Evolutionary conservation across 2,329 filamentous ascomycete genomes (phyloP).

Genomic region (Alternaria gansuensis): DNA sequence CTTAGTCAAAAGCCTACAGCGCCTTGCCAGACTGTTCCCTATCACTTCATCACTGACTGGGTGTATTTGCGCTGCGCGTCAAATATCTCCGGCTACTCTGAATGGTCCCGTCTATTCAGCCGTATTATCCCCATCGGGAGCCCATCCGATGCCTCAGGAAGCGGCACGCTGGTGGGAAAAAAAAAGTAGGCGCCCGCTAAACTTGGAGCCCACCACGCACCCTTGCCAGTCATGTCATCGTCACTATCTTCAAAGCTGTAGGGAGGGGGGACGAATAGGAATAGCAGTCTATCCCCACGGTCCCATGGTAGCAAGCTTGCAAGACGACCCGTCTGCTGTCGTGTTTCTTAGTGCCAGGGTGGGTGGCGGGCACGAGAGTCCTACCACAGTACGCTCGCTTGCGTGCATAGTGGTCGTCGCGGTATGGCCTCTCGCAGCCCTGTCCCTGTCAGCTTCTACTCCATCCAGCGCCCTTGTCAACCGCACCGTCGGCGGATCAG

Average conservation of each 20-base stretch:
- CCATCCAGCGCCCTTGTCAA: conserved; percentile 34
- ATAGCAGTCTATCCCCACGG: conserved; percentile 25
- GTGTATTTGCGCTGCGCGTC: conserved; percentile 33
- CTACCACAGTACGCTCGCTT: conserved; percentile 40
- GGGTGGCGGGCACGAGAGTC: conserved; percentile 34
- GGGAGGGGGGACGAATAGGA: conserved; percentile 26
- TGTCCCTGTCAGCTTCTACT: conserved; percentile 32
- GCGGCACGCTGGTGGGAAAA: conserved; percentile 30
- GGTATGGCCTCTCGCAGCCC: conserved; percentile 23
- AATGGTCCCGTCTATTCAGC: conserved; percentile 47
- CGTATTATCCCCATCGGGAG: conserved; percentile 51
- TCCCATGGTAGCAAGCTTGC: conserved; percentile 21
- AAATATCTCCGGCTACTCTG: conserved; percentile 46
- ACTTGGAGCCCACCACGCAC: conserved; percentile 36
- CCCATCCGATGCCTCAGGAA: conserved; percentile 45
- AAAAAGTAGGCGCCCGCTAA: conserved; percentile 52
- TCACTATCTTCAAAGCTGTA: conserved; percentile 15
- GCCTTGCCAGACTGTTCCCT: conserved; percentile 34
- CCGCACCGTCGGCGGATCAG: conserved; percentile 43
- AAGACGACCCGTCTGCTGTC: conserved; percentile 33
- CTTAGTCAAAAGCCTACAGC: conserved; percentile 36
- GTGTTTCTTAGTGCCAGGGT: conserved; percentile 37
- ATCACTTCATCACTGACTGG: conserved; percentile 32
- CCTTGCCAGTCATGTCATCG: conserved; percentile 23
- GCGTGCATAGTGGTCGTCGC: conserved; percentile 39